A percentile compares a stretch with the other conserved stretches of the same genome.
Conservation (phyloP, 2,329 filamentous ascomycete genomes). For the Trichothecium sympodiale region DNA sequence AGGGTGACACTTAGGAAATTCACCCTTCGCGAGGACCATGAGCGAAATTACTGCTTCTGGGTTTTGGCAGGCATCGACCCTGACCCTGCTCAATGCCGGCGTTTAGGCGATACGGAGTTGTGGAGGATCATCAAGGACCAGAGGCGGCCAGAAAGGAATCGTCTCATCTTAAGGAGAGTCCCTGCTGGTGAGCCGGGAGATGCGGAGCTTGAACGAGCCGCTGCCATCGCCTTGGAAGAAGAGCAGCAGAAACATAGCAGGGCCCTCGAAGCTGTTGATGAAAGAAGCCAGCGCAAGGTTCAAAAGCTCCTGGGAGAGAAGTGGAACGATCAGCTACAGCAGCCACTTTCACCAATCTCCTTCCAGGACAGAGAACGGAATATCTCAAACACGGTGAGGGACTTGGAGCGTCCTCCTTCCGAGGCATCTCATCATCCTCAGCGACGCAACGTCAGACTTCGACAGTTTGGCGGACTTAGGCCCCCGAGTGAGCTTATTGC, state of each 20-base stretch:
- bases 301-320: conserved; percentile 82
- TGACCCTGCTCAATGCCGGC: conserved; percentile 68
- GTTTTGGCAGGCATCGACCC: conserved; percentile 78
- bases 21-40: conserved; percentile 76
- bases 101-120: conserved; percentile 76
- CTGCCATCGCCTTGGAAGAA: conserved; percentile 83
- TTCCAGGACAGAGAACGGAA: conserved; percentile 60
- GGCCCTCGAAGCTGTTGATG: conserved; percentile 53
- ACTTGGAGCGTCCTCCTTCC: conserved; percentile 45
- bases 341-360: conserved; percentile 75
- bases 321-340: conserved; percentile 69
- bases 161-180: conserved; percentile 86
- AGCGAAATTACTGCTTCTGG: conserved; percentile 95
- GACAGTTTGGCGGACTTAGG: conserved; percentile 81
- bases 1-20: conserved; percentile 82
- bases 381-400: conserved; percentile 45
- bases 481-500: conserved; percentile 96
- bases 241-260: conserved; percentile 60
- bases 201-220: conserved; percentile 76
- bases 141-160: conserved; percentile 74
- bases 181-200: conserved; percentile 81
- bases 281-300: conserved; percentile 75
- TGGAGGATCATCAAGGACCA: conserved; percentile 85
- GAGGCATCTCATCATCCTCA: conserved; percentile 30
- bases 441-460: conserved; percentile 45